Evolutionary conservation across 345 rosid genomes (phyloP).

Genomic region (Populus euphratica): DNA sequence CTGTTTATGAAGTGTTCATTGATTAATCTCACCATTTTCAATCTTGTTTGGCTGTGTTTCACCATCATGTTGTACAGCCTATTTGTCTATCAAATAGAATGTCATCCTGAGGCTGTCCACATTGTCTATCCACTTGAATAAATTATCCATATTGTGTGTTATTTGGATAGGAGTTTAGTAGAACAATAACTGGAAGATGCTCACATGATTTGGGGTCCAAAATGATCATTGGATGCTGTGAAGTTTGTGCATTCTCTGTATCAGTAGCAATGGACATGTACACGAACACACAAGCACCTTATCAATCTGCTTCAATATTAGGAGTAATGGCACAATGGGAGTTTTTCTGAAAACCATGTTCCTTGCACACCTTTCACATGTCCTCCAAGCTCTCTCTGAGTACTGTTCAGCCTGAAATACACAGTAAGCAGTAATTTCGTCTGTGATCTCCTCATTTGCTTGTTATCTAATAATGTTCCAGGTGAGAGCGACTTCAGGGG

Average conservation of each 20-base stretch:
- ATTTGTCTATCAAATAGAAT: background rate
- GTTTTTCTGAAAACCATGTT: no score
- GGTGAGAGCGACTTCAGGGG: conserved; percentile 62
- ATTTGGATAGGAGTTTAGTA: background rate
- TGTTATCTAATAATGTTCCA: conserved; percentile 16
- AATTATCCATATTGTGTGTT: no score
- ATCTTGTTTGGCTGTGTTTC: background rate
- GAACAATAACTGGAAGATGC: background rate
- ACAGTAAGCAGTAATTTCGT: background rate
- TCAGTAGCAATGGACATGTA: background rate
- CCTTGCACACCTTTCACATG: no score
- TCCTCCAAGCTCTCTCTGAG: background rate
- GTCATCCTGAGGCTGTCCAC: background rate
- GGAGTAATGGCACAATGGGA: no score
- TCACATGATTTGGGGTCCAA: background rate
- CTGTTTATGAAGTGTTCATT: background rate
- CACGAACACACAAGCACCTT: background rate
- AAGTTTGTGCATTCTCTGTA: background rate
- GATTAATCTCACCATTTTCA: background rate
- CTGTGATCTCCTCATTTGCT: background rate
- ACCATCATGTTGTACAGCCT: background rate
- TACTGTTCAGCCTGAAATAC: background rate
- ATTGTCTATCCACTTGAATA: background rate
- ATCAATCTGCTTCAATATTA: no score
- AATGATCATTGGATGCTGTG: background rate